Evolutionary conservation across 441 rosid genomes (phyloP), one percentile per base, ranked within the genome.

Genomic region (Raphanus hybrid): DNA sequence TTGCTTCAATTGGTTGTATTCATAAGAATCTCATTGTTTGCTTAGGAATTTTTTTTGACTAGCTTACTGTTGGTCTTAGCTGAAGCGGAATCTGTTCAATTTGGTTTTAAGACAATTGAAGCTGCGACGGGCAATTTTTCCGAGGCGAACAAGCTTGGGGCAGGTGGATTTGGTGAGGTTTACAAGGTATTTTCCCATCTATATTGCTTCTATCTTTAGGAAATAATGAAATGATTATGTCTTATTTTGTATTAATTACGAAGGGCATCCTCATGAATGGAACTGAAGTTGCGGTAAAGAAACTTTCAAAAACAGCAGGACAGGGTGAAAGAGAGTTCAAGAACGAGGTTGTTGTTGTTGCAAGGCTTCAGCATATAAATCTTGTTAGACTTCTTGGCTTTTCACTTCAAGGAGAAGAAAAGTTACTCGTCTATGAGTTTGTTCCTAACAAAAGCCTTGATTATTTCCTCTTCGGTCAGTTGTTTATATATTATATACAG

Each of bases 141-240:
- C 5, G 63, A 76, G 6, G 10, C 14, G 26, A 86, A 86, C 70
- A 84, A 81, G 82, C 75, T 90, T 50, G 94, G 92, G 18, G 63
- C 14, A 41, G 92, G 94, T 6, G 92, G 90, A 65, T 89, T 89
- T 76, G 89, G 90, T 27, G 80, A 75, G 10, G 92, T 89, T 66
- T 89, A 80, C 80, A 82, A 83, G 87, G 88, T 86, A 75, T 27
- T 35, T 8, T 29, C 9, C 27, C 7, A 54, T 3, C 35, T 60
- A 9, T 10, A 5, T 63, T 14, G 39, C 1, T 69, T 69, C n/a
- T 18, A 11, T 29, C 45, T 2, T 11, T 35, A 9, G 35, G 29
- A 70, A 7, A 59, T 5, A 6, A 3, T 65, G 35, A 65, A 65
- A 65, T 20, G 6, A 58, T 20, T n/a, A 62, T 14, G 37, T 18